Conservation (phyloP, 345 rosid genomes). For the Physaria fendleri region DNA sequence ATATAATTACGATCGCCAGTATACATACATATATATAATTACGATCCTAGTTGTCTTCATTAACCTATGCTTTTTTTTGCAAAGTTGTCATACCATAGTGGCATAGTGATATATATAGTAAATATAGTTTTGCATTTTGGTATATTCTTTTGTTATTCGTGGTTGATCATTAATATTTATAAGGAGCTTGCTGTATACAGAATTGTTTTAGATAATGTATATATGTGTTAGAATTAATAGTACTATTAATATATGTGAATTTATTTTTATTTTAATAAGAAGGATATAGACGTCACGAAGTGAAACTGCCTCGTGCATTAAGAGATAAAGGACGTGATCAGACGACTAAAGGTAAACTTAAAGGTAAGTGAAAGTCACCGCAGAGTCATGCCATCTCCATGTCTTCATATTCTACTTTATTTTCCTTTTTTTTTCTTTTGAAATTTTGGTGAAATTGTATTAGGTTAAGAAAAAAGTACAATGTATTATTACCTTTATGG, state of each 20-base stretch:
- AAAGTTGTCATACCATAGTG: slow-evolving; percentile 26
- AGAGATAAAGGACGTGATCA: slow-evolving; percentile 21
- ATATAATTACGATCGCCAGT: no score
- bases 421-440: no score
- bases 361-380: slow-evolving; percentile 10
- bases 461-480: no score
- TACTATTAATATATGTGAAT: not conserved
- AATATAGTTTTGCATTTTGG: slow-evolving; percentile 1
- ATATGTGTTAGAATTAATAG: not conserved
- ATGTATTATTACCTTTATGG: no score
- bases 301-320: slow-evolving; percentile 36
- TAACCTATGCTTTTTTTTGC: not conserved
- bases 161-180: slow-evolving; percentile 7
- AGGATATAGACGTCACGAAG: slow-evolving; percentile 13
- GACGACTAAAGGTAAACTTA: slow-evolving; percentile 16
- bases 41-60: not conserved
- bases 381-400: slow-evolving; percentile 25
- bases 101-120: not conserved
- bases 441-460: no score
- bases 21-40: not conserved
- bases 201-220: slow-evolving; percentile 1
- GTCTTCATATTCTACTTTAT: slow-evolving; percentile 24
- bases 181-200: slow-evolving; percentile 1
- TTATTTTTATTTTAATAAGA: not conserved
- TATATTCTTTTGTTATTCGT: slow-evolving; percentile 7